Conservation (phyloP, 116 monocot genomes). For the Iris pallida region DNA sequence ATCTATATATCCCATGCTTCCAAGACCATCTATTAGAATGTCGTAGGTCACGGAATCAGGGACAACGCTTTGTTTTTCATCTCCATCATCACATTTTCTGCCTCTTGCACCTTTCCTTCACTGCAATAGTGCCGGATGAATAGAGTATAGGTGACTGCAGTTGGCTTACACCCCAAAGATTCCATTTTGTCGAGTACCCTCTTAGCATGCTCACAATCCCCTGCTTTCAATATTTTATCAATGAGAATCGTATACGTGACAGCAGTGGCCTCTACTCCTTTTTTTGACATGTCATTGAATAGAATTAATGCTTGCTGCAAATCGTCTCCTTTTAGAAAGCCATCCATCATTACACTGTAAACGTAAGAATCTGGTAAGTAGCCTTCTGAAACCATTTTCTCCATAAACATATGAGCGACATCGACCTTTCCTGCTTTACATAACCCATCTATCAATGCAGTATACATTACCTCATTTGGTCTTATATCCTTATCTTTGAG, state of each 20-base stretch:
- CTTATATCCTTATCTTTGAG: conserved; percentile 26
- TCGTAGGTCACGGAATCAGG: conserved; percentile 45
- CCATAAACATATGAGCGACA: conserved; percentile 27
- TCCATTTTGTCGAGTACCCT: conserved; percentile 48
- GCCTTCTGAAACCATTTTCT: conserved; percentile 39
- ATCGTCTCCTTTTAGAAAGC: conserved; percentile 42
- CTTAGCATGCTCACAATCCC: conserved; percentile 36
- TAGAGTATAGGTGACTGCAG: conserved; percentile 39
- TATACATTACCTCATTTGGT: conserved; percentile 44
- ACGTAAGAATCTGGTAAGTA: conserved; percentile 37
- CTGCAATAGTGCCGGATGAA: conserved; percentile 53
- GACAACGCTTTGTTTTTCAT: conserved; percentile 44
- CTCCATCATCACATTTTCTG: conserved; percentile 35
- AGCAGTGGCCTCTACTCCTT: conserved; percentile 34
- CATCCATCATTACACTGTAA: conserved; percentile 47
- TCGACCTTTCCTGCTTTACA: conserved; percentile 40
- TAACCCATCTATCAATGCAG: conserved; percentile 45
- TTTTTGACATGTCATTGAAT: conserved; percentile 32
- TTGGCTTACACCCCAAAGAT: conserved; percentile 41
- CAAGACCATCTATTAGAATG: conserved; percentile 52
- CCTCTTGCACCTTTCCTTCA: conserved; percentile 43
- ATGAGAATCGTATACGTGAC: conserved; percentile 56
- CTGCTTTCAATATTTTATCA: conserved; percentile 36
- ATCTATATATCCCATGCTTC: conserved; percentile 37
- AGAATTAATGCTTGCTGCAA: conserved; percentile 34